Evolutionary conservation across 169 alveolate genomes (phyloP).

Genomic region (Eimeria praecox): DNA sequence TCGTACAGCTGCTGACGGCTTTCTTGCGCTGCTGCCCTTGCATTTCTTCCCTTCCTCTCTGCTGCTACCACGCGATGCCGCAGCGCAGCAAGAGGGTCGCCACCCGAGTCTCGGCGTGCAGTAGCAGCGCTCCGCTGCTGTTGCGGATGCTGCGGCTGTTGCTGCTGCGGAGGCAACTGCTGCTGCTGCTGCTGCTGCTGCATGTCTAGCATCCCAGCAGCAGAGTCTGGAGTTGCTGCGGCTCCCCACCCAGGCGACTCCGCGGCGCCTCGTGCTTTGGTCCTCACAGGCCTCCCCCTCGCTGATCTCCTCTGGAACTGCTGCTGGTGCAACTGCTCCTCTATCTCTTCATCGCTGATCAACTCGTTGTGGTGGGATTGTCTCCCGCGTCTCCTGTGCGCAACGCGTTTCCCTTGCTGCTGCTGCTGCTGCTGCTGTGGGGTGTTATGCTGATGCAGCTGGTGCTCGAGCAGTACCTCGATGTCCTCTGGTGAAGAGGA

Average conservation of each 20-base stretch:
- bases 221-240: slow-evolving; percentile 53
- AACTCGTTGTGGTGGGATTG: slow-evolving; percentile 37
- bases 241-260: slow-evolving; percentile 67
- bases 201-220: slow-evolving; percentile 33
- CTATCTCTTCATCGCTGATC: slow-evolving; percentile 54
- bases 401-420: slow-evolving; percentile 44
- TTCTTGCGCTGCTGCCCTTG: slow-evolving; percentile 56
- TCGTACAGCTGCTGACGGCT: slow-evolving; percentile 46
- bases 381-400: slow-evolving; percentile 47
- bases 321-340: slow-evolving; percentile 55
- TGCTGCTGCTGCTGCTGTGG: slow-evolving; percentile 70
- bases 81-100: slow-evolving; percentile 64
- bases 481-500: slow-evolving; percentile 70
- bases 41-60: slow-evolving; percentile 41
- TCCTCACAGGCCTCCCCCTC: slow-evolving; percentile 32
- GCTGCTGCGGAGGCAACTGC: slow-evolving; percentile 35
- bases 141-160: slow-evolving; percentile 3
- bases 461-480: slow-evolving; percentile 75
- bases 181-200: slow-evolving; percentile 46
- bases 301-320: slow-evolving; percentile 63
- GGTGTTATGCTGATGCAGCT: slow-evolving; percentile 30
- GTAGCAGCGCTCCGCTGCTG: slow-evolving; percentile 47
- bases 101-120: slow-evolving; percentile 55
- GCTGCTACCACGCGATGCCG: slow-evolving; percentile 63
- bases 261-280: slow-evolving; percentile 25